A percentile compares a stretch with the other conserved stretches of the same genome.
These are phyloP conservation scores for Corniculantispora saksenae DNA, from an alignment of 2,329 filamentous ascomycete genomes.

Conservation along the genomic window DNA sequence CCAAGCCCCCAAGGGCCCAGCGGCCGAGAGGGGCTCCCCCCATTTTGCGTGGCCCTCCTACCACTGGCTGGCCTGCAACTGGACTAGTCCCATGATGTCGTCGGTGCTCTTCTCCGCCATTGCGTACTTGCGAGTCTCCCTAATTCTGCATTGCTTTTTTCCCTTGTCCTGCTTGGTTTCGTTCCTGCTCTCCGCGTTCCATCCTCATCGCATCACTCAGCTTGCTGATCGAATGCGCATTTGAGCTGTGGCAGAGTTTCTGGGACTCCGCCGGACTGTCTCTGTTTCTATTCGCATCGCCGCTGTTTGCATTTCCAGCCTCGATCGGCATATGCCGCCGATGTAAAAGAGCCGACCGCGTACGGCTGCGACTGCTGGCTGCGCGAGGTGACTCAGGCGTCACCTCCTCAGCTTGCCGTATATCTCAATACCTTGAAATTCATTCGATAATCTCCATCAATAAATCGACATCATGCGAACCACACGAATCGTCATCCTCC, in stretches of 20 bases:
- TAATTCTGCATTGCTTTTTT: background rate
- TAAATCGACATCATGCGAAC: conserved; percentile 47
- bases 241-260: conserved; percentile 1
- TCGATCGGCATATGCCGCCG: conserved; percentile 17
- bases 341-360: conserved; percentile 13
- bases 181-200: background rate
- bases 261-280: background rate
- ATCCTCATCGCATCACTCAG: background rate
- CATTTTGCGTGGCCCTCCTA: background rate
- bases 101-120: background rate
- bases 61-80: conserved; percentile 5
- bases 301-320: background rate
- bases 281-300: background rate
- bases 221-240: background rate
- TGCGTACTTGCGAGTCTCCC: conserved; percentile 5
- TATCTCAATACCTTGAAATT: background rate
- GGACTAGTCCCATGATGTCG: conserved; percentile 10
- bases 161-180: background rate
- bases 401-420: conserved; percentile 18
- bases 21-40: background rate
- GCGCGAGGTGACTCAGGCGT: conserved; percentile 15
- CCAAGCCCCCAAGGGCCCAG: background rate
- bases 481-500: conserved; percentile 55
- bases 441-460: background rate
- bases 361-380: conserved; percentile 16